A percentile compares a stretch with the other conserved stretches of the same genome.
Conservation (phyloP, 2,329 filamentous ascomycete genomes). For the Microdochium nivale region DNA sequence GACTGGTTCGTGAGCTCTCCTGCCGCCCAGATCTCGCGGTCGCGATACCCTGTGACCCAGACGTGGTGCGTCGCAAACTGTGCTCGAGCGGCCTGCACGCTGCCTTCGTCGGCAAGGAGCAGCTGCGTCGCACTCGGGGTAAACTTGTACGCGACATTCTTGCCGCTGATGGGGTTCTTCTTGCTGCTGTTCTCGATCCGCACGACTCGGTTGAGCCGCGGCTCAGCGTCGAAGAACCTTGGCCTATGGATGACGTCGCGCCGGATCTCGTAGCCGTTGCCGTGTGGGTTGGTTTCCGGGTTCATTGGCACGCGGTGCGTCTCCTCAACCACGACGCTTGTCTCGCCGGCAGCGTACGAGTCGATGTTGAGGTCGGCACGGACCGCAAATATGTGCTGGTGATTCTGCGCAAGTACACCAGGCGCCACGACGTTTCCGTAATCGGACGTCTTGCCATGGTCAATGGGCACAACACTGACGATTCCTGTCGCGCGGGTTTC, state of each 20-base stretch:
- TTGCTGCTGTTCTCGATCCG: conserved; percentile 37
- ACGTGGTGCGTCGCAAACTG: conserved; percentile 35
- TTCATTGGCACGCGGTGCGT: conserved; percentile 25
- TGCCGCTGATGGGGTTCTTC: conserved; percentile 38
- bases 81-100: conserved; percentile 32
- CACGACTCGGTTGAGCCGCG: conserved; percentile 39
- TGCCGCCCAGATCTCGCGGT: conserved; percentile 41
- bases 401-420: conserved; percentile 55
- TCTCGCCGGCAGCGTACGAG: conserved; percentile 16
- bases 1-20: conserved; percentile 45
- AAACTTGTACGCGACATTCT: conserved; percentile 41
- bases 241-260: conserved; percentile 37
- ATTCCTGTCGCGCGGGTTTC: conserved; percentile 61
- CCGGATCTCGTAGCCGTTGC: conserved; percentile 50
- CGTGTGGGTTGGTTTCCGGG: conserved; percentile 47
- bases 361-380: conserved; percentile 56
- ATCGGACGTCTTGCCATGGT: conserved; percentile 40
- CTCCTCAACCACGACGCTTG: conserved; percentile 20
- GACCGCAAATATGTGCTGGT: conserved; percentile 60
- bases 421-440: conserved; percentile 58
- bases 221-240: conserved; percentile 42
- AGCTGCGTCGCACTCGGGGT: conserved; percentile 34
- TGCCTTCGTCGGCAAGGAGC: conserved; percentile 34
- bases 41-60: conserved; percentile 40
- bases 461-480: conserved; percentile 54